These are phyloP conservation scores for Aspergillus latus DNA, from an alignment of 2,329 filamentous ascomycete genomes.

Conservation along the genomic window DNA sequence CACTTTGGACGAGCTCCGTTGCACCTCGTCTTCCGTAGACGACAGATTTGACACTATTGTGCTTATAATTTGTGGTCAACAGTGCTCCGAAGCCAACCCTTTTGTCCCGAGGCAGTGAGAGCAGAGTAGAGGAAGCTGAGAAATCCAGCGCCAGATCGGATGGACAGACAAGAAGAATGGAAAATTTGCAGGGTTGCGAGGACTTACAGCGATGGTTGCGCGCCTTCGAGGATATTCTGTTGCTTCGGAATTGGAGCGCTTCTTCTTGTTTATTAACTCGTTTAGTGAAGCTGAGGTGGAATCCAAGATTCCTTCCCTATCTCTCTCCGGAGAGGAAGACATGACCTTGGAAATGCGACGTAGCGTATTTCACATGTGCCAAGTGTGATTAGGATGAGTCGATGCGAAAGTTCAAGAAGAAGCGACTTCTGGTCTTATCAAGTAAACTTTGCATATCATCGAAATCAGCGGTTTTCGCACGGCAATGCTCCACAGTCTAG, in stretches of 20 bases:
- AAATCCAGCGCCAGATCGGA: neutral
- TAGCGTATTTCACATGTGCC: slow-evolving; percentile 1
- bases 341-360: slow-evolving; percentile 14
- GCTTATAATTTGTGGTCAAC: slow-evolving; percentile 5
- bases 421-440: neutral
- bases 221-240: slow-evolving; percentile 35
- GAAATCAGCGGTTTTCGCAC: neutral
- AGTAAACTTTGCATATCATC: neutral
- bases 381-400: no score
- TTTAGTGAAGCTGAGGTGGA: slow-evolving; percentile 7
- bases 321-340: slow-evolving; percentile 25
- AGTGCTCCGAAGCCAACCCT: neutral
- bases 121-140: neutral
- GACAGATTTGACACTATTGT: slow-evolving; percentile 73
- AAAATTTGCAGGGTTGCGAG: neutral
- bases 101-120: neutral
- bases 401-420: neutral
- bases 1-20: slow-evolving; percentile 80
- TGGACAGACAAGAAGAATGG: neutral
- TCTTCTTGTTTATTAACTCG: slow-evolving; percentile 26
- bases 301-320: slow-evolving; percentile 17
- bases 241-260: slow-evolving; percentile 31
- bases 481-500: neutral
- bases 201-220: slow-evolving; percentile 36
- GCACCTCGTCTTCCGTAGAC: slow-evolving; percentile 75